Conservation (phyloP, 441 rosid species). For the Manihot esculenta region DNA sequence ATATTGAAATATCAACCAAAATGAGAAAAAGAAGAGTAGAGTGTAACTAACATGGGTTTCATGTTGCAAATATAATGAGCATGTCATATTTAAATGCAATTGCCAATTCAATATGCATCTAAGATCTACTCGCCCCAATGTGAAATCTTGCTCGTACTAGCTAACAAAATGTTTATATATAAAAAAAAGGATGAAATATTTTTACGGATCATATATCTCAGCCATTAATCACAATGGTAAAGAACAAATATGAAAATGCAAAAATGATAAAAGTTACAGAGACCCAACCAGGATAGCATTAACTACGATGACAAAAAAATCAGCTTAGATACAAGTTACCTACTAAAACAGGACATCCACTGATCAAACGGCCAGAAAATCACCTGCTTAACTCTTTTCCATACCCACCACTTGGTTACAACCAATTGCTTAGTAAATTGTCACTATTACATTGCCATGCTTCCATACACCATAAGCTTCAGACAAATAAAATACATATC, state of each 20-base stretch:
- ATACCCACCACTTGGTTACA: neutral
- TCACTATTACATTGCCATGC: neutral
- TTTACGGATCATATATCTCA: neutral
- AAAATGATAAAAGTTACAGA: neutral
- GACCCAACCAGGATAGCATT: neutral
- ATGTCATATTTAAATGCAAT: neutral
- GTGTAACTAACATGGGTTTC: neutral
- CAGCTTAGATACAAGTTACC: neutral
- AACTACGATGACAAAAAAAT: neutral
- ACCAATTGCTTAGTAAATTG: neutral
- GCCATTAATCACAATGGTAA: neutral
- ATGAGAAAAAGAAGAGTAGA: neutral
- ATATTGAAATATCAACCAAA: neutral
- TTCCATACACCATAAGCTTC: neutral
- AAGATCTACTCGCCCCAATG: too few species aligned
- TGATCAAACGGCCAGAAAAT: neutral
- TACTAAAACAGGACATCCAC: neutral
- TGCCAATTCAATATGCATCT: neutral
- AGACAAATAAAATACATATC: too few species aligned
- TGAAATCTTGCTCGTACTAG: neutral
- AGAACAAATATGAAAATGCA: neutral
- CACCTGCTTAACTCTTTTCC: neutral
- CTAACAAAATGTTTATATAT: neutral
- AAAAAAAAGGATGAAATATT: neutral
- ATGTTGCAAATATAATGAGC: neutral